A percentile compares a stretch with the other conserved stretches of the same genome.
Evolutionary conservation across 352 stramenopile species (phyloP).

Genomic region (Phytopythium montanum): DNA sequence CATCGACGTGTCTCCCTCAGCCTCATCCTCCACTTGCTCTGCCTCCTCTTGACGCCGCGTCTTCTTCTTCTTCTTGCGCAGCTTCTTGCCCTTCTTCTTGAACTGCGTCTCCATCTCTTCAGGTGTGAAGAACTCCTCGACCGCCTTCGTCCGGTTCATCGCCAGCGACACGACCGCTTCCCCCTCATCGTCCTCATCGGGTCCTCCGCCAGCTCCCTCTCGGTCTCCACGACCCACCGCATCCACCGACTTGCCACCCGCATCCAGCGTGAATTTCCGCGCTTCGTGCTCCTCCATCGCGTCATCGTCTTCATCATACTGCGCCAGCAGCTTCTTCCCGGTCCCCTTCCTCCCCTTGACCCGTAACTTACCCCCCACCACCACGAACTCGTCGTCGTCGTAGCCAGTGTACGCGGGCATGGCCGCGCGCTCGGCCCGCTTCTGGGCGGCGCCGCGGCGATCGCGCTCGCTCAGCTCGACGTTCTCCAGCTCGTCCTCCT

Average conservation of each 20-base stretch:
- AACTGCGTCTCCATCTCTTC: conserved; percentile 86
- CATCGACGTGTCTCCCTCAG: conserved; percentile 19
- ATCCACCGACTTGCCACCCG: conserved; percentile 18
- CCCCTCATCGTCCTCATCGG: conserved; percentile 26
- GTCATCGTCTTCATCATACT: conserved; percentile 90
- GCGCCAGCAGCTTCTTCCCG: conserved; percentile 48
- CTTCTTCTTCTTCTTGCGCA: conserved; percentile 72
- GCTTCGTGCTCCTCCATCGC: conserved; percentile 25
- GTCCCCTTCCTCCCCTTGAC: conserved; percentile 28
- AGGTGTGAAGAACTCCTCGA: conserved; percentile 81
- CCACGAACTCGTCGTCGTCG: conserved; percentile 97
- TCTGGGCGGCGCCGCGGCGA: conserved; percentile 35
- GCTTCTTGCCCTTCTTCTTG: conserved; percentile 78
- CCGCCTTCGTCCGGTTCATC: conserved; percentile 41
- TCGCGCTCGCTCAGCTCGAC: conserved; percentile 79
- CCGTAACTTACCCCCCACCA: conserved; percentile 41
- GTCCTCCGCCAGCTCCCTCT: background rate
- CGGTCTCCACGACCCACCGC: background rate
- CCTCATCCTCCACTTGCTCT: conserved; percentile 33
- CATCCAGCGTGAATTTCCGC: conserved; percentile 62
- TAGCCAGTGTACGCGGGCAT: conserved; percentile 92
- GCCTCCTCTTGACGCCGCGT: conserved; percentile 43
- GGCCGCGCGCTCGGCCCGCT: conserved; percentile 32
- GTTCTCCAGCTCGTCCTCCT: conserved; percentile 83
- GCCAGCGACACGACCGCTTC: conserved; percentile 57